Percentiles rank a stretch among this genome's conserved stretches.
Evolutionary conservation across 2,329 filamentous ascomycete genomes (phyloP).

Genomic region (Alternaria atra): DNA sequence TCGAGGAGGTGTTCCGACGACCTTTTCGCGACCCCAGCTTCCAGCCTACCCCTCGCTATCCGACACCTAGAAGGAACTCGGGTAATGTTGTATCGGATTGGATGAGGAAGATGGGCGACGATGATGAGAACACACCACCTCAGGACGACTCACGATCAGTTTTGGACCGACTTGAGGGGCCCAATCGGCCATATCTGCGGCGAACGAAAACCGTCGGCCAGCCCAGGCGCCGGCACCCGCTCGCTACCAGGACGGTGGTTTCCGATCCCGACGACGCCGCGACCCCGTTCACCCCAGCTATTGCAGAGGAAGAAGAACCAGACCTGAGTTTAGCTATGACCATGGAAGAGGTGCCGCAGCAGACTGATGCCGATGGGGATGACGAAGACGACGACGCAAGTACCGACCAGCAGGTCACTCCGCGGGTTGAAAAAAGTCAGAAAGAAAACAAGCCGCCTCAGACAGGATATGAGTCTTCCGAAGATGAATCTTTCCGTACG

Average conservation of each 20-base stretch:
- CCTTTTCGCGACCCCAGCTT: slow-evolving; percentile 68
- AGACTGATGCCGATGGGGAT: slow-evolving; percentile 87
- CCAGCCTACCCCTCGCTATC: slow-evolving; percentile 44
- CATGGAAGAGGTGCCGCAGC: slow-evolving; percentile 59
- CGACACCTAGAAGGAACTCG: slow-evolving; percentile 71
- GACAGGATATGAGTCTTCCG: slow-evolving; percentile 47
- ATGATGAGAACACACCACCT: slow-evolving; percentile 69
- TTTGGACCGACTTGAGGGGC: slow-evolving; percentile 65
- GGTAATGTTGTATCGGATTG: slow-evolving; percentile 86
- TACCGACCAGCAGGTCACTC: slow-evolving; percentile 35
- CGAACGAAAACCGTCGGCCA: slow-evolving; percentile 56
- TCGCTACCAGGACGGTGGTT: slow-evolving; percentile 62
- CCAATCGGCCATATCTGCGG: slow-evolving; percentile 62
- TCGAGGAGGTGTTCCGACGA: slow-evolving; percentile 87
- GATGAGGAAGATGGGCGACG: slow-evolving; percentile 77
- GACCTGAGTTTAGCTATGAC: slow-evolving; percentile 50
- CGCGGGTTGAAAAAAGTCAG: slow-evolving; percentile 26
- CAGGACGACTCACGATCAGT: slow-evolving; percentile 68
- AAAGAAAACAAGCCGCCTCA: slow-evolving; percentile 40
- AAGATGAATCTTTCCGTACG: slow-evolving; percentile 56
- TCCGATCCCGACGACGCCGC: slow-evolving; percentile 64
- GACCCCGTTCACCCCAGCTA: slow-evolving; percentile 45
- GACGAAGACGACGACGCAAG: slow-evolving; percentile 70
- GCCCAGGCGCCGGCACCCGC: slow-evolving; percentile 56
- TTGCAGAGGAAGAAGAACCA: slow-evolving; percentile 58